phyloP scores from a whole-genome alignment of 768 basidiomycete species.

The Boletus eberwhitei region DNA sequence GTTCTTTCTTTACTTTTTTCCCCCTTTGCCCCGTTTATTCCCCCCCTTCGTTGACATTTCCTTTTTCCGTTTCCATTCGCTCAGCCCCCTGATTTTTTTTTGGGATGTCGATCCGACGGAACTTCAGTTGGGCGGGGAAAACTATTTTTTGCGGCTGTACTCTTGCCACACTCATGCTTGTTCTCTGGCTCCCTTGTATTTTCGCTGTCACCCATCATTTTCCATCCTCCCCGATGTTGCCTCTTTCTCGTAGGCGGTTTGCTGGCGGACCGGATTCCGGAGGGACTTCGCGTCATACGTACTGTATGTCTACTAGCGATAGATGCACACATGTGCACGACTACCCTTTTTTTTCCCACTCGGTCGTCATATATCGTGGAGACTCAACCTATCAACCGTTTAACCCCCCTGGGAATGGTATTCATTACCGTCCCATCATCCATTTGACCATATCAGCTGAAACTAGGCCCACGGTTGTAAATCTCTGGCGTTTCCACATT shows the following conservation, averaged over 20 bases:
- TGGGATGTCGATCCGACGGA: neutral
- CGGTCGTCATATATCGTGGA: neutral
- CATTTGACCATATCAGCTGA: neutral
- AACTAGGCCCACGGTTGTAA: neutral
- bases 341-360: too few relatives aligned
- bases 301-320: neutral
- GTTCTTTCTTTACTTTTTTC: neutral
- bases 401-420: too few relatives aligned
- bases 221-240: neutral
- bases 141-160: neutral
- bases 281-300: neutral
- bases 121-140: neutral
- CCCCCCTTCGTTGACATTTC: neutral
- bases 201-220: neutral
- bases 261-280: constrained; percentile 4
- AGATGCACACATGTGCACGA: neutral
- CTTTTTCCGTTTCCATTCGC: neutral
- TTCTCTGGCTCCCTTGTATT: neutral
- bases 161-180: neutral
- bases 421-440: neutral
- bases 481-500: neutral
- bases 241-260: constrained; percentile 1
- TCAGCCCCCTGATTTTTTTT: neutral
- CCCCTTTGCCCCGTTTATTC: neutral
- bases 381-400: neutral